Percentiles rank a stretch among this genome's conserved stretches.
phyloP scores from a whole-genome alignment of 78 protist species.

The Dictyostelium capitatum region DNA sequence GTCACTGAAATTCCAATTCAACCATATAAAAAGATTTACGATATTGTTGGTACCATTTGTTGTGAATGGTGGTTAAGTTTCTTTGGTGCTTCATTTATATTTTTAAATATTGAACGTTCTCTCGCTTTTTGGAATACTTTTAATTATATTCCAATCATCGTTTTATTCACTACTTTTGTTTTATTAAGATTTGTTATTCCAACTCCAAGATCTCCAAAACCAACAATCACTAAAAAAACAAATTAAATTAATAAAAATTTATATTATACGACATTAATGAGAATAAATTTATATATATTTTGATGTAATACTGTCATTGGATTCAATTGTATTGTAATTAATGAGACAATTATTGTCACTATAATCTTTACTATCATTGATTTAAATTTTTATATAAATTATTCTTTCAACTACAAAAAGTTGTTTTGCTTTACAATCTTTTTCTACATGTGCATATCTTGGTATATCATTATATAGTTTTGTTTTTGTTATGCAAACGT shows the following conservation, averaged over 20 bases:
- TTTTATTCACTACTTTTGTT: conserved; percentile 25
- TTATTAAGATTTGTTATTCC: conserved; percentile 62
- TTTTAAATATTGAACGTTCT: conserved; percentile 33
- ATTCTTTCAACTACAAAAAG: no score
- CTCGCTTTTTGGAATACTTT: conserved; percentile 26
- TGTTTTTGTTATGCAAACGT: no score
- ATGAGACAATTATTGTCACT: no score
- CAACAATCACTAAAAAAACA: not conserved
- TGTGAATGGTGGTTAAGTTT: conserved; percentile 65
- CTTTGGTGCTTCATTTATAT: conserved; percentile 63
- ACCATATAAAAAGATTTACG: conserved; percentile 55
- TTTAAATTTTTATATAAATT: no score
- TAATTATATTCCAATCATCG: conserved; percentile 27
- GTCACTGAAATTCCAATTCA: conserved; percentile 34
- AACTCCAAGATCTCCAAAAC: conserved; percentile 53
- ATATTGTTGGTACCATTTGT: conserved; percentile 34
- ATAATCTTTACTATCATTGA: no score
- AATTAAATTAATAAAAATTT: conserved; percentile 13
- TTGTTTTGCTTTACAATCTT: no score
- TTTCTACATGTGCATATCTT: no score
- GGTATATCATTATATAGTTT: no score
- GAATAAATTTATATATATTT: no score
- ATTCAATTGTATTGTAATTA: no score
- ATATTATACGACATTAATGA: no score
- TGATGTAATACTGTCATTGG: no score